Base-by-base conservation (phyloP, 768 basidiomycete genomes). In the Piloderma croceum region DNA sequence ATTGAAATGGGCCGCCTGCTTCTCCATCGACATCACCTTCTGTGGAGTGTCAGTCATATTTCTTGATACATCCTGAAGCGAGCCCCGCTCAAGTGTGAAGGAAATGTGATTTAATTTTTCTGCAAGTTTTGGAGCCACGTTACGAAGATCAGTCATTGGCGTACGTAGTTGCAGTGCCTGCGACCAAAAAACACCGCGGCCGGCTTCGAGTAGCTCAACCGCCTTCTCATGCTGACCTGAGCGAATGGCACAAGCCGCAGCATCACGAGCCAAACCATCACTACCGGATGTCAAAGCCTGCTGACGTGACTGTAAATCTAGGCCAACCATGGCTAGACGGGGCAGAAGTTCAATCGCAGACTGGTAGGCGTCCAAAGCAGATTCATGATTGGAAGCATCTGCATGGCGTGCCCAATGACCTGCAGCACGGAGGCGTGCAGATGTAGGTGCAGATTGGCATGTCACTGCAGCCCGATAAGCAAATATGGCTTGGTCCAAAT, bases 131-230 rank as follows among this genome's bases (percentile, higher is more conserved):
- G 58, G 49, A 13, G 48, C 51, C 9, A 21, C 40, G 19, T 11
- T 31, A 17, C 15, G 36, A 13, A 58, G 37, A 22, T 54, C 50
- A 37, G 47, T 45, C 24, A 58, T 18, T 5, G 46, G 1, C 42
- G n/a, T n/a, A n/a, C n/a, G n/a, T n/a, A n/a, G n/a, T n/a, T n/a
- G n/a, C n/a, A n/a, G n/a, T n/a, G n/a, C 44, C 34, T 67, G 64
- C 13, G 49, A 45, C 65, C 64, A 67, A 37, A 65, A 22, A 6
- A 63, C n/a, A 4, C 56, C 57, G 12, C 65, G 50, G 3, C 60
- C 64, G 7, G 43, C 39, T 34, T 65, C 65, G 24, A n/a, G n/a
- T n/a, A n/a, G n/a, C n/a, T n/a, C n/a, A n/a, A n/a, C n/a, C n/a
- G n/a, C n/a, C n/a, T n/a, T n/a, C n/a, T n/a, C n/a, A n/a, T n/a